phyloP scores from a whole-genome alignment of 495 filamentous ascomycete species.

The Platismatia glauca region DNA sequence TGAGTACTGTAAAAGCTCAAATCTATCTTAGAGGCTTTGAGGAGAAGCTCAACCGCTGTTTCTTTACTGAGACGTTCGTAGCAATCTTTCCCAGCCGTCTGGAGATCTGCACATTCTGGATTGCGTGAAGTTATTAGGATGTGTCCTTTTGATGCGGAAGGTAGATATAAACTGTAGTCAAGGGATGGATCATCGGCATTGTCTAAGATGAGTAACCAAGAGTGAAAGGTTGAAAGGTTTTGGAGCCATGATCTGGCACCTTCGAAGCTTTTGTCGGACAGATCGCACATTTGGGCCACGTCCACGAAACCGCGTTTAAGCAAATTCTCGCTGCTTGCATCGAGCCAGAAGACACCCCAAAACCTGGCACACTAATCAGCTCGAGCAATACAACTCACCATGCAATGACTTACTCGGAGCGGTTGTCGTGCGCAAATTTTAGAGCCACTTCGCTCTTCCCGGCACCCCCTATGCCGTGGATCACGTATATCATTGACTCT shows the following conservation, averaged over 20 bases:
- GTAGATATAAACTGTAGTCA: neutral
- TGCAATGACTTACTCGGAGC: neutral
- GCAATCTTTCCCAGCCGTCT: neutral
- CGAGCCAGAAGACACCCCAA: conserved; percentile 1
- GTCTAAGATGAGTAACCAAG: conserved; percentile 1
- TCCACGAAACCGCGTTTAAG: neutral
- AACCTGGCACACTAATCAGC: neutral
- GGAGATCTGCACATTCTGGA: neutral
- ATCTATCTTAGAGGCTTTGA: neutral
- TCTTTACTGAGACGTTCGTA: neutral
- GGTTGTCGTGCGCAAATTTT: neutral
- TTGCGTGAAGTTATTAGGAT: neutral
- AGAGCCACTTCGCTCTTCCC: conserved; percentile 1
- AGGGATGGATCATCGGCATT: neutral
- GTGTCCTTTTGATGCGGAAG: neutral
- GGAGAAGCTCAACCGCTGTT: neutral
- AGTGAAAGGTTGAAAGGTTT: neutral
- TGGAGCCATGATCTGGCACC: neutral
- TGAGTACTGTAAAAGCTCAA: neutral
- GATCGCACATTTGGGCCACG: neutral
- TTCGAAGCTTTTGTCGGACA: neutral
- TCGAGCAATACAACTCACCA: neutral
- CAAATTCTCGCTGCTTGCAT: neutral
- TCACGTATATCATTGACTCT: neutral
- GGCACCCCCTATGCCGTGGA: neutral